Evolutionary conservation across 176 grass and related monocot species (phyloP).

Genomic region (Themeda triandra): DNA sequence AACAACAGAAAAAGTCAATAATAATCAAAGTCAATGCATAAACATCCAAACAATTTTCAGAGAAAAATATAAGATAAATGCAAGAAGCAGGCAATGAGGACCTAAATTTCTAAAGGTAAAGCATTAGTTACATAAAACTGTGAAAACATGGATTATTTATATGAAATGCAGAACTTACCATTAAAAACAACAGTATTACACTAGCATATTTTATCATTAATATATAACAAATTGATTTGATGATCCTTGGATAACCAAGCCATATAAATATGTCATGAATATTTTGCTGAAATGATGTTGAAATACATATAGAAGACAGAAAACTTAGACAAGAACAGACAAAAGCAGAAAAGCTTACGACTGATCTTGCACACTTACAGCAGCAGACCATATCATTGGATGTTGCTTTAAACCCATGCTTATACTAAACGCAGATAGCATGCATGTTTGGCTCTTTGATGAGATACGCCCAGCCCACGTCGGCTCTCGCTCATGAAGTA

Average conservation of each 20-base stretch:
- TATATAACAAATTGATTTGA: neutral
- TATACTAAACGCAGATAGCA: conserved; percentile 94
- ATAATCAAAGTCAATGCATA: neutral
- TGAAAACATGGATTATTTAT: neutral
- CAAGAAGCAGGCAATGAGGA: neutral
- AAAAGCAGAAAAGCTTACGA: conserved; percentile 30
- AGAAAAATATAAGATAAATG: neutral
- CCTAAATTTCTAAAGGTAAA: neutral
- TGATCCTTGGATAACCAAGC: neutral
- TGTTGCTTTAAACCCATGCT: conserved; percentile 91
- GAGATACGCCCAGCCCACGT: conserved; percentile 90
- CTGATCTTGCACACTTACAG: conserved; percentile 61
- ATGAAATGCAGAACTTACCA: neutral
- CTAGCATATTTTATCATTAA: neutral
- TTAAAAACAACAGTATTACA: neutral
- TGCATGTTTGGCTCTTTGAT: conserved; percentile 90
- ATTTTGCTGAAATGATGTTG: conserved; percentile 1
- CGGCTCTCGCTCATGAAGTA: conserved; percentile 92
- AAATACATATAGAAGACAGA: neutral
- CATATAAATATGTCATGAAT: neutral
- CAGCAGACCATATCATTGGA: conserved; percentile 91
- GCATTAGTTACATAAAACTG: neutral
- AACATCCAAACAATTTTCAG: neutral
- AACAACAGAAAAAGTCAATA: neutral
- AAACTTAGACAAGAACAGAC: conserved; percentile 22